Evolutionary conservation across 306 rosid genomes (phyloP).

Genomic region (Cicer pinnatifidum): DNA sequence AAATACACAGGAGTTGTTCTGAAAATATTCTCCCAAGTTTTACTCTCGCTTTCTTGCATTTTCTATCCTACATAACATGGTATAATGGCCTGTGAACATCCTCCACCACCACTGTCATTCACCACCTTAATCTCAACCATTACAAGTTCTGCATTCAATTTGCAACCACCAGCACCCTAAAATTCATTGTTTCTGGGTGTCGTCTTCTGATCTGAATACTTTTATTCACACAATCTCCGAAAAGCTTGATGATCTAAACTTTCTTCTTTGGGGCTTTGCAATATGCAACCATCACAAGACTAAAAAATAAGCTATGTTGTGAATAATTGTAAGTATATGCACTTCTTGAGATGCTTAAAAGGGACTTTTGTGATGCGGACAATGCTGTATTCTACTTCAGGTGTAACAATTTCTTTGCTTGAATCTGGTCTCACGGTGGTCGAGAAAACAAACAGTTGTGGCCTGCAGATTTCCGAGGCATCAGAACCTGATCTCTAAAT

Average conservation of each 20-base stretch:
- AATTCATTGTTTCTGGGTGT: neutral
- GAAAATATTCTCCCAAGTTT: slow-evolving; percentile 3
- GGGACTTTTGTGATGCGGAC: neutral
- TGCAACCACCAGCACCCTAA: neutral
- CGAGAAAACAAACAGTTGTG: neutral
- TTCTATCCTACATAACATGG: slow-evolving; percentile 2
- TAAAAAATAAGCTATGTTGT: neutral
- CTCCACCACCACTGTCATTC: neutral
- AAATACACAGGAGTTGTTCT: neutral
- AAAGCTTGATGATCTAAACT: neutral
- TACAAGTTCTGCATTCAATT: neutral
- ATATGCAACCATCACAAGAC: neutral
- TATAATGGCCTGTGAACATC: neutral
- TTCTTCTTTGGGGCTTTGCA: neutral
- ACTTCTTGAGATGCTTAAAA: neutral
- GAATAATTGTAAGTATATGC: slow-evolving; percentile 1
- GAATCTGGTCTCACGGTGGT: neutral
- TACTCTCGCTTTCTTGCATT: neutral
- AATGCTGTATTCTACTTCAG: neutral
- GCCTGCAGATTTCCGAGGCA: neutral
- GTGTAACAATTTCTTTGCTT: neutral
- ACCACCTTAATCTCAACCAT: neutral
- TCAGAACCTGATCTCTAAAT: neutral
- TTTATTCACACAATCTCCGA: neutral
- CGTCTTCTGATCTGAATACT: neutral